Percentiles rank a stretch among this genome's conserved stretches.
Evolutionary conservation across 2,329 filamentous ascomycete species (phyloP).

Genomic region (Cytospora mali): DNA sequence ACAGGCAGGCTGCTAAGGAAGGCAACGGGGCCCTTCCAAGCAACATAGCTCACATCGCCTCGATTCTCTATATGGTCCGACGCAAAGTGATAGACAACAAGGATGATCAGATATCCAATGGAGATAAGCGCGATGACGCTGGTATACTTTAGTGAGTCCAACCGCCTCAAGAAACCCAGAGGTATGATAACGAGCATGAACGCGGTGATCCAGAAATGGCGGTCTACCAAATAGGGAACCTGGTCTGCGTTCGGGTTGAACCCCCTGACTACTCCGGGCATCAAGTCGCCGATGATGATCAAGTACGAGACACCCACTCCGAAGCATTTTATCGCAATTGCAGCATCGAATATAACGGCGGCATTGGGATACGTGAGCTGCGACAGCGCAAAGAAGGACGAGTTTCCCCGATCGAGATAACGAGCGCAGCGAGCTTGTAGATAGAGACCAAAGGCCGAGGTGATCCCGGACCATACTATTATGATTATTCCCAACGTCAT

Average conservation of each 20-base stretch:
- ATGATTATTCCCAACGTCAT: constrained; percentile 81
- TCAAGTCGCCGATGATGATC: constrained; percentile 97
- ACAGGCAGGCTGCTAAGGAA: constrained; percentile 87
- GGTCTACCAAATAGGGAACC: constrained; percentile 77
- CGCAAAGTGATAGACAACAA: constrained; percentile 91
- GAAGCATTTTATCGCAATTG: constrained; percentile 97
- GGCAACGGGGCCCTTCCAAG: constrained; percentile 77
- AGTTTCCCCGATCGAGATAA: constrained; percentile 85
- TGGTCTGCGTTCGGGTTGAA: constrained; percentile 68
- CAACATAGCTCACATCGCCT: constrained; percentile 71
- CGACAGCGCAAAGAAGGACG: constrained; percentile 95
- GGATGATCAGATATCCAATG: constrained; percentile 89
- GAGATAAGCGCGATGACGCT: constrained; percentile 88
- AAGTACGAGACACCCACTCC: constrained; percentile 96
- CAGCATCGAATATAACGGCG: constrained; percentile 90
- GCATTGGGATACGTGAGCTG: constrained; percentile 97
- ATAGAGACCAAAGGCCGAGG: constrained; percentile 90
- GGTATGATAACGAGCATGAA: constrained; percentile 98
- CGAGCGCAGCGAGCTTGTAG: constrained; percentile 90
- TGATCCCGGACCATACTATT: constrained; percentile 88
- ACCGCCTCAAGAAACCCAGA: constrained; percentile 83
- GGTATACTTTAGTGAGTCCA: constrained; percentile 97
- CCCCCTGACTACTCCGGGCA: constrained; percentile 89
- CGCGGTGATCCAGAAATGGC: constrained; percentile 96
- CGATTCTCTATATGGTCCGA: constrained; percentile 76